A percentile compares a stretch with the other conserved stretches of the same genome.
phyloP scores from a whole-genome alignment of 768 basidiomycete genomes.

The Tremella mesenterica region DNA sequence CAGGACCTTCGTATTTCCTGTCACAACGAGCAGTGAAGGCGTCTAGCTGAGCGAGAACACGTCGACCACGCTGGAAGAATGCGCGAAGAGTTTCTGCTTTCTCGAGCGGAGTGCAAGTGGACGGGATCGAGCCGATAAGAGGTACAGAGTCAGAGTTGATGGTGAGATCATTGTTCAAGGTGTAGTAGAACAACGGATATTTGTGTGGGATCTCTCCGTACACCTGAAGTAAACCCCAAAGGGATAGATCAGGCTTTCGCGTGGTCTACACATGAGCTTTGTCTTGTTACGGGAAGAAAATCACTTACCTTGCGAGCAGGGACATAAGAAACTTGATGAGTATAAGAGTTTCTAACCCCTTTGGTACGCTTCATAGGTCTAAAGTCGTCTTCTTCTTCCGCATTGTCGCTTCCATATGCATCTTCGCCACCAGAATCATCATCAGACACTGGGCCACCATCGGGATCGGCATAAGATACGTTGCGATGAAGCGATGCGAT shows the following conservation, averaged over 20 bases:
- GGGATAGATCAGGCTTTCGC: slow-evolving; percentile 23
- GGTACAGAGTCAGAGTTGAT: slow-evolving; percentile 44
- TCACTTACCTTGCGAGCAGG: slow-evolving; percentile 14
- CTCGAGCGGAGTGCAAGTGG: slow-evolving; percentile 33
- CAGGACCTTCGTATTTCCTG: slow-evolving; percentile 41
- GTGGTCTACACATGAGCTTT: neutral
- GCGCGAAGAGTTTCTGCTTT: slow-evolving; percentile 34
- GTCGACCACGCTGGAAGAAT: slow-evolving; percentile 40
- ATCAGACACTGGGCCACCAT: slow-evolving; percentile 19
- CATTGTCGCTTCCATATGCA: slow-evolving; percentile 9
- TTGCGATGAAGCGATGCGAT: slow-evolving; percentile 38
- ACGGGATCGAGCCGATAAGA: slow-evolving; percentile 42
- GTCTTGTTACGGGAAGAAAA: neutral
- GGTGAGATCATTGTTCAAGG: slow-evolving; percentile 40
- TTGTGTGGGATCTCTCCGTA: slow-evolving; percentile 34
- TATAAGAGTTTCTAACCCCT: slow-evolving; percentile 13
- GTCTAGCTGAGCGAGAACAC: slow-evolving; percentile 42
- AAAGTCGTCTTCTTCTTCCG: slow-evolving; percentile 41
- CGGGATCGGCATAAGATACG: slow-evolving; percentile 39
- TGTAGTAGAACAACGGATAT: slow-evolving; percentile 44
- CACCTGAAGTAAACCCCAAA: slow-evolving; percentile 33
- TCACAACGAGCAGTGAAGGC: slow-evolving; percentile 40
- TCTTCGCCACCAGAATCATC: slow-evolving; percentile 22
- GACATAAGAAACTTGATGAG: slow-evolving; percentile 6
- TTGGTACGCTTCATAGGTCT: slow-evolving; percentile 26